These are phyloP conservation scores for Aspergillus chevalieri DNA, from an alignment of 2,329 filamentous ascomycete species.

Conservation along the genomic window DNA sequence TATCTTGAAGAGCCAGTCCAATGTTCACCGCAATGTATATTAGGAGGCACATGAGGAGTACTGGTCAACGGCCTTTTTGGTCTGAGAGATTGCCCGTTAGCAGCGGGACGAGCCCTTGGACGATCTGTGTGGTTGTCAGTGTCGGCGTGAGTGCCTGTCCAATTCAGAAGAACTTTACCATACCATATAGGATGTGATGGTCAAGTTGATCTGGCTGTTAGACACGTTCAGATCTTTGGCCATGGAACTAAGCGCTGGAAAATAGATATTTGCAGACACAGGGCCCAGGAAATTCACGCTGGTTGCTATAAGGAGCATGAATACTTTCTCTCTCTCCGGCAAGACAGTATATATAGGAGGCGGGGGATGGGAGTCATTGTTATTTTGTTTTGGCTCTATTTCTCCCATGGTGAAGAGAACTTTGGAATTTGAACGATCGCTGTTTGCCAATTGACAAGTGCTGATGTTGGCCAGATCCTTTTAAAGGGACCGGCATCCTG, in stretches of 20 bases:
- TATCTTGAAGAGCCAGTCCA: neutral
- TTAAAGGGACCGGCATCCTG: too few species aligned
- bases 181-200: neutral
- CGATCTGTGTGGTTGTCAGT: too few species aligned
- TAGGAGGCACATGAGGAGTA: neutral
- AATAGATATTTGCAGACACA: neutral
- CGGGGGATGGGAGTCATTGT: too few species aligned
- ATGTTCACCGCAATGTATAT: neutral
- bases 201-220: neutral
- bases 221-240: neutral
- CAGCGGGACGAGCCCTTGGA: neutral
- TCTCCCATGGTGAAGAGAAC: neutral
- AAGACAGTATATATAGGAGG: neutral
- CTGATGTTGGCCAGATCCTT: too few species aligned
- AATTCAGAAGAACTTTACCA: neutral
- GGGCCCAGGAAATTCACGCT: neutral
- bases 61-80: neutral
- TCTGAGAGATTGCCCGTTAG: neutral
- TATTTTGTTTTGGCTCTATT: too few species aligned
- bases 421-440: too few species aligned
- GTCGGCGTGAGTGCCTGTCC: neutral
- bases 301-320: neutral
- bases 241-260: neutral
- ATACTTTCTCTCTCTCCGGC: neutral
- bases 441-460: too few species aligned